These are phyloP conservation scores for Lactarius hengduanensis DNA, from an alignment of 768 basidiomycete species.

Conservation along the genomic window DNA sequence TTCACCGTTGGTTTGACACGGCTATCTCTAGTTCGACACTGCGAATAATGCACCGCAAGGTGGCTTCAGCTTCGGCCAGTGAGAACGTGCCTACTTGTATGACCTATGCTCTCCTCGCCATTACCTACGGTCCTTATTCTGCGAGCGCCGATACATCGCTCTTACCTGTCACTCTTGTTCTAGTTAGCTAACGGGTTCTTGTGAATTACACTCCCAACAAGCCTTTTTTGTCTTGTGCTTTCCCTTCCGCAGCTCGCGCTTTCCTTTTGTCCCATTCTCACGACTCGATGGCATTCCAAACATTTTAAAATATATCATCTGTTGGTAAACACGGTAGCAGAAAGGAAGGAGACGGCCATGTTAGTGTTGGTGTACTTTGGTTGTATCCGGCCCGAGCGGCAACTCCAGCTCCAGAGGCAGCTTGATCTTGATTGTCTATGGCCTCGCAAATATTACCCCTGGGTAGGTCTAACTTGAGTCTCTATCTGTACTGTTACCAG, in stretches of 20 bases:
- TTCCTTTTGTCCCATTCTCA: constrained; percentile 18
- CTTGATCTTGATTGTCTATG: constrained; percentile 46
- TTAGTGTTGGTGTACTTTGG: constrained; percentile 16
- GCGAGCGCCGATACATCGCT: constrained; percentile 14
- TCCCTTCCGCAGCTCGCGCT: constrained; percentile 15
- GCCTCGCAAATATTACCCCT: constrained; percentile 94
- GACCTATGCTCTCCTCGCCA: neutral
- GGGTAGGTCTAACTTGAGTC: constrained; percentile 44
- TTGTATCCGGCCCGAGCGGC: constrained; percentile 11
- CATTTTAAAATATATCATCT: constrained; percentile 28
- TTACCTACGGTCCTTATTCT: constrained; percentile 16
- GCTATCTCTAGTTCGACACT: constrained; percentile 64
- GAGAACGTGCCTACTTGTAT: constrained; percentile 34
- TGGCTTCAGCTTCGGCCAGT: constrained; percentile 91
- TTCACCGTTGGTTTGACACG: neutral
- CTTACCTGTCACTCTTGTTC: constrained; percentile 22
- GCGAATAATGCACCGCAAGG: constrained; percentile 83
- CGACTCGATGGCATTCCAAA: constrained; percentile 23
- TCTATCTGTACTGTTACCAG: neutral
- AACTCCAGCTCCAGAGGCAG: neutral
- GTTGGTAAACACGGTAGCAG: constrained; percentile 20
- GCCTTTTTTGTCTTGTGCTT: constrained; percentile 13
- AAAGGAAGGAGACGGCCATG: constrained; percentile 16
- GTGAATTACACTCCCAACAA: constrained; percentile 26
- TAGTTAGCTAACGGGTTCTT: constrained; percentile 17